Base-by-base conservation (phyloP, 257 asterid species). In the Solanum ahanhuiri region DNA sequence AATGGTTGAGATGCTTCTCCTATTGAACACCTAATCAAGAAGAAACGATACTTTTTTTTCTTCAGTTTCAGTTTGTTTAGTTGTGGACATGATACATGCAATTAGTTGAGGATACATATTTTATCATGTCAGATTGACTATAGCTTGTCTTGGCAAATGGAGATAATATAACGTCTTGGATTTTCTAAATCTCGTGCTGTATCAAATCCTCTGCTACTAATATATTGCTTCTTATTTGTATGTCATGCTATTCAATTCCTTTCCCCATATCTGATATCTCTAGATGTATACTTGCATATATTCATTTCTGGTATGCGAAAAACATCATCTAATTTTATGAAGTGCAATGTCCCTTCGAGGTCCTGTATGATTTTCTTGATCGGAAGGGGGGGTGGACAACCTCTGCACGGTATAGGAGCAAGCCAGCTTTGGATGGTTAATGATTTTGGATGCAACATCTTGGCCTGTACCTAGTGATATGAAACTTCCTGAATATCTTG, bases 1-100 rank as follows among this genome's bases (percentile, higher is more conserved):
- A 73, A 88, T 85, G 86, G 89, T 87, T 76, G 79, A 85, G 88
- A 90, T 90, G 93, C 91, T 91, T 89, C 93, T 67, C 67, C 70
- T 86, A 90, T 86, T 82, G 82, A 88, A 88, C 57, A 85, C 83
- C 84, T 85, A 86, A 86, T 75, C 89, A 71, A 82, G 86, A 87
- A 81, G 86, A 87, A 85, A 79, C 43, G 86, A 87, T 90, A 81
- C 88, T 83, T 84, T 87, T 63, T 87, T 87, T 76, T 64, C 77
- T 84, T 54, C 84, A 79, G 28, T 84, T 88, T 60, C 79, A 63
- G 88, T 54, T 75, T 81, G 41, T 25, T 28, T 67, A 54, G 18
- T 30, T 30, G 35, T 30, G 33, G 70, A 30, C 33, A 20, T 67
- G 54, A 30, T 77, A 43, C 37, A 25, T 41, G 34, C 63, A 51